phyloP scores from a whole-genome alignment of 192 early-diverging fungal genomes.

The Coemansia sp. region DNA sequence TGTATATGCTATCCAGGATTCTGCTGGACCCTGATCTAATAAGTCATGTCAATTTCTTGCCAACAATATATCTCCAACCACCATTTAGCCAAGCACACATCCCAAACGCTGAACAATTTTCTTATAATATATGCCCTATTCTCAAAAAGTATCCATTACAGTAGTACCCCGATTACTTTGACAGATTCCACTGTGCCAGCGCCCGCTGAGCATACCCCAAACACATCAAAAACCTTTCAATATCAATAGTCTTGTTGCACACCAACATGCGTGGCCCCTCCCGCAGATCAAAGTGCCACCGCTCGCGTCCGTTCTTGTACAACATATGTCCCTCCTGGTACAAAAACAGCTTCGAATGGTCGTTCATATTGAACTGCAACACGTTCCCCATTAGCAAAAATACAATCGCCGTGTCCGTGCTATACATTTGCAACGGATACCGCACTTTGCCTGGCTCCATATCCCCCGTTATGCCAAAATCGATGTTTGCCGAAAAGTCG shows the following conservation, averaged over 20 bases:
- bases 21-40: too few species aligned
- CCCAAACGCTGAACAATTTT: too few species aligned
- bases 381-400: conserved; percentile 51
- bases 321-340: conserved; percentile 45
- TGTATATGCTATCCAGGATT: too few species aligned
- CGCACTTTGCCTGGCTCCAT: conserved; percentile 2
- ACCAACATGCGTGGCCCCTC: conserved; percentile 49
- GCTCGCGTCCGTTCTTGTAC: conserved; percentile 31
- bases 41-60: too few species aligned
- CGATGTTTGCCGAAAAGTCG: conserved; percentile 28
- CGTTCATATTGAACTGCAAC: conserved; percentile 46
- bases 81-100: too few species aligned
- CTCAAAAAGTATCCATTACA: too few species aligned
- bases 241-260: conserved; percentile 32
- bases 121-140: too few species aligned
- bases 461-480: conserved; percentile 23
- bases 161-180: background rate
- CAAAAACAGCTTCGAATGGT: conserved; percentile 50
- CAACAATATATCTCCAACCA: too few species aligned
- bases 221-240: conserved; percentile 48
- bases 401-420: conserved; percentile 26
- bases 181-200: conserved; percentile 33
- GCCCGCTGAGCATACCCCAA: conserved; percentile 44
- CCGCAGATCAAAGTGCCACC: conserved; percentile 52
- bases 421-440: conserved; percentile 7